Evolutionary conservation across 768 basidiomycete genomes (phyloP), one percentile per base, ranked within the genome.

Genomic region (Cyclocybe aegerita): DNA sequence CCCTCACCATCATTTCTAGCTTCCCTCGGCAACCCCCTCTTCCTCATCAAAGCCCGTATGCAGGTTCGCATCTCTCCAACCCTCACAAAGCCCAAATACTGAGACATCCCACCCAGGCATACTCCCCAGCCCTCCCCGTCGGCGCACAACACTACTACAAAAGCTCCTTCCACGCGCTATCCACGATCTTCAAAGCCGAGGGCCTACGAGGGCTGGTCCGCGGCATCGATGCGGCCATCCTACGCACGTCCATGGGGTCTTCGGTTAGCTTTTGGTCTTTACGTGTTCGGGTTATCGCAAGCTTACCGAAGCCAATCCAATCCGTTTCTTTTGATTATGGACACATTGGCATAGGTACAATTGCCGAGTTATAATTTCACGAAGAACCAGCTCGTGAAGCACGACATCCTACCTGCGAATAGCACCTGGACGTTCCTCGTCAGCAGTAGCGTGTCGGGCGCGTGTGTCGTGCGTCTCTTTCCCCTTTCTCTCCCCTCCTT

Each of bases 11-110:
- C 14, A 16, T 45, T 34, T 33, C 35, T 51, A 89, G 89, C 89
- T 0, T 76, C 78, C 44, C 68, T 94, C 38, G 94, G 93, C 37
- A 96, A 92, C 65, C 94, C 94, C 0, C 71, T 97, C 9, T 99
- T 97, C 70, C 74, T 99, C 49, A 84, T 99, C 64, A 99, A 99
- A 72, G 97, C 97, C 4, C 83, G 97, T 39, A 98, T 99, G 89
- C 97, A 99, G 78, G 88, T 86, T 12, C 43, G 68, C 51, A 41
- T n/a, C 17, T 35, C 6, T 8, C 11, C 36, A 31, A 11, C n/a
- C 23, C 34, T 14, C 47, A 33, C 42, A 47, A 23, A 39, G 46
- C 36, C 41, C 44, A 31, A 2, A 9, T 15, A 33, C 34, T 12
- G 40, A 36, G 46, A 39, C 38, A 45, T 9, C 16, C 29, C 8